Base-by-base conservation (phyloP, 2,329 filamentous ascomycete genomes). In the Stagonosporopsis cucurbitacearum region DNA sequence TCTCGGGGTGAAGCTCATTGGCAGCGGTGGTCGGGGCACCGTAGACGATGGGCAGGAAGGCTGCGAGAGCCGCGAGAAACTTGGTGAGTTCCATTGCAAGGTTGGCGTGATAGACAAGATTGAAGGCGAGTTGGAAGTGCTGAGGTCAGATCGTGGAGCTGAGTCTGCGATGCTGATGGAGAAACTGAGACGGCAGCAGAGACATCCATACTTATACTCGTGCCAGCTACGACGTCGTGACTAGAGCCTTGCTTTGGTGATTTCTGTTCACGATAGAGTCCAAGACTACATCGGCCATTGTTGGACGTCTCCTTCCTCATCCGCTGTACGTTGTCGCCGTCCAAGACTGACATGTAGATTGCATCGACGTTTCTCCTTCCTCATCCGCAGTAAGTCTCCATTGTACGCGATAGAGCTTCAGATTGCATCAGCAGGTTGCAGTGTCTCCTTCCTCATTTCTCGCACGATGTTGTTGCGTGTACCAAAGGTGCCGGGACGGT, bases 21-120 rank as follows among this genome's bases (percentile, higher is more conserved):
- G 74, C 65, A 37, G 74, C 54, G 45, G 71, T 63, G 22, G 75
- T 69, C 51, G 75, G 76, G 50, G 75, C 75, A 67, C 75, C 75
- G 58, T 78, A 77, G 64, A 66, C 75, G 57, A 77, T 60, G 62
- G 76, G 76, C 65, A 78, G 71, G 66, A 76, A 68, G 56, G 60
- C 69, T 63, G 76, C 75, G 58, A 77, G 59, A 61, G 75, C 66
- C 68, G 69, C 66, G 56, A 78, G 74, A 53, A 77, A 77, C 46
- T 60, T 72, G 59, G 68, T 66, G 68, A 78, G 69, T 70, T 76
- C 70, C 76, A 78, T 78, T 44, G 50, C 56, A 64, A 64, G 40
- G 46, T 57, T 60, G 68, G 39, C 67, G 53, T 67, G 64, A 51
- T 68, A 64, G 66, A 63, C 23, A 57, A 64, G 43, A 62, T 43